A percentile compares a stretch with the other conserved stretches of the same genome.
phyloP scores from a whole-genome alignment of 306 rosid species.

The Luffa acutangula region DNA sequence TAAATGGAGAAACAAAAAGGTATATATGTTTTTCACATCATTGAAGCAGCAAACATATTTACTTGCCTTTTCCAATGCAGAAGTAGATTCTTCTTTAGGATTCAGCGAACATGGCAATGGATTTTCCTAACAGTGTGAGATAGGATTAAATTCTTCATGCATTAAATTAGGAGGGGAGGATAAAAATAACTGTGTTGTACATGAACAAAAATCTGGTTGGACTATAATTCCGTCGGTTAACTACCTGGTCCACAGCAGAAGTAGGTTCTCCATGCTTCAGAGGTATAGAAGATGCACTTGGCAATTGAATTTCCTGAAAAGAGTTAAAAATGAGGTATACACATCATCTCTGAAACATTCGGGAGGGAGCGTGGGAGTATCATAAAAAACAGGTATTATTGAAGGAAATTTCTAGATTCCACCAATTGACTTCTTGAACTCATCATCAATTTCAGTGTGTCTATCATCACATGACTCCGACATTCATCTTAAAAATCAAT shows the following conservation, averaged over 20 bases:
- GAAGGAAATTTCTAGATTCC: neutral
- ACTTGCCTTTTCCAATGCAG: constrained; percentile 31
- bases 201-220: neutral
- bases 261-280: constrained; percentile 11
- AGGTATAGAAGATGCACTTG: neutral
- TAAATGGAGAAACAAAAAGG: neutral
- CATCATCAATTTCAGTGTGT: neutral
- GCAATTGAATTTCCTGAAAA: constrained; percentile 23
- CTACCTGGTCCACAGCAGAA: constrained; percentile 8
- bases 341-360: neutral
- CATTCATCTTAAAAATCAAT: neutral
- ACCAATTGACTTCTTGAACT: neutral
- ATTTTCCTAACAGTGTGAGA: constrained; percentile 22
- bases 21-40: neutral
- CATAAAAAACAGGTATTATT: neutral
- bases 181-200: neutral
- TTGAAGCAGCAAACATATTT: neutral
- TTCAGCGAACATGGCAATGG: constrained; percentile 11
- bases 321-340: neutral
- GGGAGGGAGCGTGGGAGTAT: neutral
- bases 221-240: neutral
- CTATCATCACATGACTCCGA: neutral
- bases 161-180: neutral
- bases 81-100: constrained; percentile 11
- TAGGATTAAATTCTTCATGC: neutral